Percentiles rank a stretch among this genome's conserved stretches.
phyloP scores from a whole-genome alignment of 2,329 filamentous ascomycete genomes.

The Aspergillus chevalieri region DNA sequence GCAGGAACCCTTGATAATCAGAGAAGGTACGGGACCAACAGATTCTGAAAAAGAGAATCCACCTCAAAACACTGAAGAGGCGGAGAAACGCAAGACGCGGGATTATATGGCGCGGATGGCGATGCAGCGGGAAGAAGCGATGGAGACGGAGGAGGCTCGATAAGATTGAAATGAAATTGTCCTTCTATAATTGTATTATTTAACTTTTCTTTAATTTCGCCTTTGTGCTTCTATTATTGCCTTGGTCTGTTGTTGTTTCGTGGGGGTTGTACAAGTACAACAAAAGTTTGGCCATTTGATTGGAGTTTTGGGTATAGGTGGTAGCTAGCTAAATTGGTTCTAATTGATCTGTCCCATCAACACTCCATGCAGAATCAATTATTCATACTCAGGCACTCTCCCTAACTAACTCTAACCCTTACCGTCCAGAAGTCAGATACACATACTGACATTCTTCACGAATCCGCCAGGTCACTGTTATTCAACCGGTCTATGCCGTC shows the following conservation, averaged over 20 bases:
- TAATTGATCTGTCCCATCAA: too few relatives aligned
- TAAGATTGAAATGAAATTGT: constrained; percentile 15
- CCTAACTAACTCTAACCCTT: too few relatives aligned
- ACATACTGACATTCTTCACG: too few relatives aligned
- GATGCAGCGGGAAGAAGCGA: constrained; percentile 36
- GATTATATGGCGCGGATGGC: constrained; percentile 30
- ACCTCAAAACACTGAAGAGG: constrained; percentile 1
- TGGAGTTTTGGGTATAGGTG: not conserved
- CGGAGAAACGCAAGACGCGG: constrained; percentile 27
- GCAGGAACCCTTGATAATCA: not conserved
- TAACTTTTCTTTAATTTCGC: not conserved
- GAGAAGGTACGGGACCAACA: not conserved
- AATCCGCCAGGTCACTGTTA: too few relatives aligned
- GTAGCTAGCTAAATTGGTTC: not conserved
- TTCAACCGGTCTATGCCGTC: too few relatives aligned
- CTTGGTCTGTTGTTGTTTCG: not conserved
- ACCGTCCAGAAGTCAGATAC: too few relatives aligned
- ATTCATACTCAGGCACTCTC: too few relatives aligned
- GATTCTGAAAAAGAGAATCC: constrained; percentile 12
- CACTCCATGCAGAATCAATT: too few relatives aligned
- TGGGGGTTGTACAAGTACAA: not conserved
- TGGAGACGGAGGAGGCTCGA: constrained; percentile 25
- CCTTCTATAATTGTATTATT: constrained; percentile 11
- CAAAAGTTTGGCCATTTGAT: not conserved
- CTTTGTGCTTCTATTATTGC: not conserved